phyloP scores from a whole-genome alignment of 495 filamentous ascomycete species.

The Xylaria cubensis region DNA sequence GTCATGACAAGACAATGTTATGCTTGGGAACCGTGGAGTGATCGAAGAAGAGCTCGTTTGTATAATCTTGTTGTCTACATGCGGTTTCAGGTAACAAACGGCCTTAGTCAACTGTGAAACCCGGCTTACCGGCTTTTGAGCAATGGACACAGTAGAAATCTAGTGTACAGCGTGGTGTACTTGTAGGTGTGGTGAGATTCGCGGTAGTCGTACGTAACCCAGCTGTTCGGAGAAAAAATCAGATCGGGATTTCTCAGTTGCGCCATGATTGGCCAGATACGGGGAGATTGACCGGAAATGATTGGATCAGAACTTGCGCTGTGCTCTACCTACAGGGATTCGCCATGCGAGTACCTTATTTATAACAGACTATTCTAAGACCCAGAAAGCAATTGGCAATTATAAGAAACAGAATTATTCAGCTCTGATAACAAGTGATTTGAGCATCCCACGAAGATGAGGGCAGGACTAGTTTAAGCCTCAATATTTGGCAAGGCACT shows the following conservation, averaged over 20 bases:
- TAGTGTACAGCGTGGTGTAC: neutral
- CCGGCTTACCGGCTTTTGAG: neutral
- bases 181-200: slow-evolving; percentile 12
- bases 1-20: neutral
- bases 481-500: neutral
- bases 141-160: neutral
- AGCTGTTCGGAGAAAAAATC: slow-evolving; percentile 4
- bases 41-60: neutral
- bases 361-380: slow-evolving; percentile 1
- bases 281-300: slow-evolving; percentile 11
- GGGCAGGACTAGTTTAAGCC: neutral
- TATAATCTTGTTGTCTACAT: neutral
- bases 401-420: slow-evolving; percentile 3
- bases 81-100: neutral
- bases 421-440: slow-evolving; percentile 1
- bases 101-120: neutral
- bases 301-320: neutral
- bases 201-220: slow-evolving; percentile 18
- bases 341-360: slow-evolving; percentile 15
- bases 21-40: neutral
- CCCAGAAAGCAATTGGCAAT: neutral
- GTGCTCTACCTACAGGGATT: neutral
- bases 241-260: slow-evolving; percentile 13
- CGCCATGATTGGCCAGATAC: slow-evolving; percentile 10
- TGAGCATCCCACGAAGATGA: neutral